Base-by-base conservation (phyloP, 1,284 basidiomycete genomes). In the Apiotrichum gracile region DNA sequence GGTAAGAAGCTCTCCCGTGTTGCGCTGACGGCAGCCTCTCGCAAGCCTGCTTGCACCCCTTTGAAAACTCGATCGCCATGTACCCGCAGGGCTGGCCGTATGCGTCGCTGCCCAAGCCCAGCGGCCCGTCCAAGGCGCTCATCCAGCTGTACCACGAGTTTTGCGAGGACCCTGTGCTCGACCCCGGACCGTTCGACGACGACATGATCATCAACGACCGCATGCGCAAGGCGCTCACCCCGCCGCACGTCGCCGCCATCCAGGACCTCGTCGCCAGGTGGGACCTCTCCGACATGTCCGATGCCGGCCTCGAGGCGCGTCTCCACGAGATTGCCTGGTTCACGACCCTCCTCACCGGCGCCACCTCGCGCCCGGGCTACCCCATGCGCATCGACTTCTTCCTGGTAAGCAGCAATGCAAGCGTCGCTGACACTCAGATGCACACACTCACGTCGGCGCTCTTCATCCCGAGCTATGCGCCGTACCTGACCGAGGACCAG, bases 311-410 rank as follows among this genome's bases (percentile, higher is more conserved):
- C 42, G 74, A 77, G 16, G 63, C 64, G 29, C 79, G 79, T 42
- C 62, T 80, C 19, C 78, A 84, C 58, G 84, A 86, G 65, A 58
- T 82, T 26, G 72, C 81, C 25, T 81, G 81, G 74, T 62, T 76
- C 13, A 72, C 75, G 8, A 80, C 81, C 2, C 76, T 85, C 4
- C 73, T 85, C 13, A 72, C 82, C 27, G 79, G 78, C 33, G 81
- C 78, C 0, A 81, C 82, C 0, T 78, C 82, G 12, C 76, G 77
- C 51, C 74, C 69, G 39, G 82, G 80, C 0, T 72, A 78, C 42
- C 77, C 78, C 55, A 78, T 80, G 2, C 77, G 83, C 13, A 71
- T 85, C 29, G 85, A 86, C 66, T 86, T 86, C 75, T 84, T 85
- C 79, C 70, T 87, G 37, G 68, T 66, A 45, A 57, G 43, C 31